Percentiles rank a stretch among this genome's conserved stretches.
Evolutionary conservation across 169 alveolate species (phyloP).

Genomic region (Cryptosporidium sp.): DNA sequence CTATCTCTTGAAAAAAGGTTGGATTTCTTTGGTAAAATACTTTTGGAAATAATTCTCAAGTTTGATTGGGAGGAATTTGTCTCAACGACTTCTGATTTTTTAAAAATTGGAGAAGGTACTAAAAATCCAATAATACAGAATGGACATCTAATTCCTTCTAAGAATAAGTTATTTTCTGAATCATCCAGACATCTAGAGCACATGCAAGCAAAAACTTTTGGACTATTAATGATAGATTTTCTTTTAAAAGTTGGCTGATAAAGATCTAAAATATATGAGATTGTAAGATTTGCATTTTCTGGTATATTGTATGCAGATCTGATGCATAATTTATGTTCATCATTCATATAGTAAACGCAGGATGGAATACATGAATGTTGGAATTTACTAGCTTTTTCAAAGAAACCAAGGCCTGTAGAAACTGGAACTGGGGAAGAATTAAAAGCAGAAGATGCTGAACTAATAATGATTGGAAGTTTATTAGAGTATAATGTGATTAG

Average conservation of each 20-base stretch:
- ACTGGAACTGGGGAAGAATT: slow-evolving; percentile 80
- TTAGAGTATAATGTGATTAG: slow-evolving; percentile 85
- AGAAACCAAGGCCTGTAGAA: slow-evolving; percentile 85
- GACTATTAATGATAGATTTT: slow-evolving; percentile 77
- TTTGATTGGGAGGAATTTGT: neutral
- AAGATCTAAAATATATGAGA: slow-evolving; percentile 84
- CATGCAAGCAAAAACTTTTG: slow-evolving; percentile 83
- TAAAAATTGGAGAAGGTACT: slow-evolving; percentile 47
- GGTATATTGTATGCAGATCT: slow-evolving; percentile 87
- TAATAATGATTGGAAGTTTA: slow-evolving; percentile 82
- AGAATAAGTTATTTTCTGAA: slow-evolving; percentile 81
- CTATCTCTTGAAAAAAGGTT: neutral
- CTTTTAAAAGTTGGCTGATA: slow-evolving; percentile 85
- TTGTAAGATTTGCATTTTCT: slow-evolving; percentile 84
- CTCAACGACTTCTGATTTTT: neutral
- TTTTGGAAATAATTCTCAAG: neutral
- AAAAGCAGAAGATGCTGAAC: slow-evolving; percentile 82
- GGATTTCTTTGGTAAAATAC: neutral
- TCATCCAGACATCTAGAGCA: slow-evolving; percentile 84
- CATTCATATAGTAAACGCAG: slow-evolving; percentile 82
- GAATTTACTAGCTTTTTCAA: slow-evolving; percentile 78
- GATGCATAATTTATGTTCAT: slow-evolving; percentile 83
- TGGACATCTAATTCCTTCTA: slow-evolving; percentile 84
- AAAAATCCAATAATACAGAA: slow-evolving; percentile 83
- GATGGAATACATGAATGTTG: slow-evolving; percentile 90